A percentile compares a stretch with the other conserved stretches of the same genome.
phyloP scores from a whole-genome alignment of 495 filamentous ascomycete species.

The Hapsidospora chrysogenum region DNA sequence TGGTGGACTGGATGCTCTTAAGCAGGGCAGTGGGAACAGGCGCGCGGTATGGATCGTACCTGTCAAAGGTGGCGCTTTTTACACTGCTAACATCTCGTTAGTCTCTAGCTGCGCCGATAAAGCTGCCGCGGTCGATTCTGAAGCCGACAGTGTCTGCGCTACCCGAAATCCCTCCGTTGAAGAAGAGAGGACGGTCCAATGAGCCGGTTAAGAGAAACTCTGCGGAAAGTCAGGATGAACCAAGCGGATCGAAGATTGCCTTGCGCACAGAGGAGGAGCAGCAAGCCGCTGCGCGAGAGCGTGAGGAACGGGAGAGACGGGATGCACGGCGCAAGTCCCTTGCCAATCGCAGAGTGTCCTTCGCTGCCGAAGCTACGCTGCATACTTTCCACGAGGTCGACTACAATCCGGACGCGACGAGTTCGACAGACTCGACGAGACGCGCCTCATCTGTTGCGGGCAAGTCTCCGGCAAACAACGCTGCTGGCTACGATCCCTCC shows the following conservation, averaged over 20 bases:
- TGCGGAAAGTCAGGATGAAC: conserved; percentile 11
- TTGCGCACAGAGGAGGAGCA: conserved; percentile 63
- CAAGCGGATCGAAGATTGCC: conserved; percentile 25
- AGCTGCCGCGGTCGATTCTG: conserved; percentile 55
- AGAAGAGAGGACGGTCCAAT: conserved; percentile 10
- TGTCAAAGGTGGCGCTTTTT: conserved; percentile 6
- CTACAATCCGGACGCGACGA: conserved; percentile 71
- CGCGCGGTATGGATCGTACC: conserved; percentile 44
- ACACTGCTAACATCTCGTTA: conserved; percentile 7
- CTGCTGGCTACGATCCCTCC: conserved; percentile 28
- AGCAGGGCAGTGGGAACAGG: conserved; percentile 62
- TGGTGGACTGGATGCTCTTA: conserved; percentile 69
- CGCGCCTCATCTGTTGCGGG: conserved; percentile 45
- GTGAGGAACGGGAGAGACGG: conserved; percentile 56
- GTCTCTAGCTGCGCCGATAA: conserved; percentile 29
- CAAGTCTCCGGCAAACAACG: conserved; percentile 20
- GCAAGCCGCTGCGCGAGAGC: conserved; percentile 55
- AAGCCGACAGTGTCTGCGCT: conserved; percentile 62
- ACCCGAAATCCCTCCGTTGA: conserved; percentile 38
- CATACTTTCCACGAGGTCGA: conserved; percentile 97
- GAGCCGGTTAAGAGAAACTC: not conserved
- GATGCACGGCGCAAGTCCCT: conserved; percentile 85
- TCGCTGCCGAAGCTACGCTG: conserved; percentile 90
- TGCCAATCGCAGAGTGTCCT: conserved; percentile 86
- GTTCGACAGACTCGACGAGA: conserved; percentile 62